Base-by-base conservation (phyloP, 2,329 filamentous ascomycete species). In the Cadophora sp. region DNA sequence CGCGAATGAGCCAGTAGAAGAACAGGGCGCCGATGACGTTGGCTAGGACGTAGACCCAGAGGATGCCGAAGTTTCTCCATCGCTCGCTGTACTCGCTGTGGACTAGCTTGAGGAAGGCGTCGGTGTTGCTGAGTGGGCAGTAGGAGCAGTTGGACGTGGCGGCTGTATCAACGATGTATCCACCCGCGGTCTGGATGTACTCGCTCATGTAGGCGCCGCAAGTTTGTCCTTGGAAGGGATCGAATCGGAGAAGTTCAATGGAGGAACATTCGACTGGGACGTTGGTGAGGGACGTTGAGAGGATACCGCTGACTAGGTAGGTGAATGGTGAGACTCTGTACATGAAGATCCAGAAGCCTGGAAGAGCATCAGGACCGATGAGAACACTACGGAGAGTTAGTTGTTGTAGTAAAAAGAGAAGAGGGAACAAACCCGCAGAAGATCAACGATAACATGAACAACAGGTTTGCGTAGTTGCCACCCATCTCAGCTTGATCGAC, bases 321-420 rank as follows among this genome's bases (percentile, higher is more conserved):
- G 91, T 94, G 63, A 97, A 91, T 0, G 94, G 93, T 0, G 90
- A 93, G 60, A 93, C 81, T 58, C 90, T 87, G 79, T 95, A 94
- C 89, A 94, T 92, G 82, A 93, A 93, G 73, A 90, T 88, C 91
- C 92, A 95, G 83, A 94, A 94, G 3, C 86, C 81, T 0, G 92
- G 91, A 36, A 95, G 84, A 1, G 79, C 77, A 4, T 80, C 78
- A 0, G 90, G 89, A 9, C 82, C 81, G 43, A 89, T 88, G 70
- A 96, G 85, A 58, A 96, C 90, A 83, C 90, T 68, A 9, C 18
- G 16, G 16, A 41, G 22, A 5, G 18, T 51, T 50, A 59, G 41
- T 5, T 39, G 45, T 20, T 33, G n/a, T 18, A 20, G 1, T 39
- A 1, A 43, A 8, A 16, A 30, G 16, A 16, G 36, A 22, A 3